Evolutionary conservation across 352 stramenopile species (phyloP).

Genomic region (Phytopythium kandeliae): DNA sequence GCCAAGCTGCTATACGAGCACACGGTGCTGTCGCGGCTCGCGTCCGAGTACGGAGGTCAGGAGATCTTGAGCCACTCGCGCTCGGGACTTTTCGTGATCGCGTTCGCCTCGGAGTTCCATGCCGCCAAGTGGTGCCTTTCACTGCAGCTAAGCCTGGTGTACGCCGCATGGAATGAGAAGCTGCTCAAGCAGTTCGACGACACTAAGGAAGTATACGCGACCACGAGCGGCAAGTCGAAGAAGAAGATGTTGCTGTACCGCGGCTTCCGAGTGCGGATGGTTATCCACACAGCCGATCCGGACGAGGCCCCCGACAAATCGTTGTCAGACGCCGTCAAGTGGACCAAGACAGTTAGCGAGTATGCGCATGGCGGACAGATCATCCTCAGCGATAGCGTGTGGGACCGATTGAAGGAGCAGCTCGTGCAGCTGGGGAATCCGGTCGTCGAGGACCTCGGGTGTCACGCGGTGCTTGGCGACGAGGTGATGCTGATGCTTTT

Average conservation of each 20-base stretch:
- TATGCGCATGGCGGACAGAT: constrained; percentile 83
- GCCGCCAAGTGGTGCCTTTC: constrained; percentile 85
- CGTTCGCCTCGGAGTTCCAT: constrained; percentile 82
- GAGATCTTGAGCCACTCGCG: constrained; percentile 74
- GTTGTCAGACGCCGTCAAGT: constrained; percentile 71
- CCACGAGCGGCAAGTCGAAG: constrained; percentile 48
- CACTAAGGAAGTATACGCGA: constrained; percentile 69
- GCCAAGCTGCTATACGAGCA: constrained; percentile 84
- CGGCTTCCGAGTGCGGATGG: constrained; percentile 82
- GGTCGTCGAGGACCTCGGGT: constrained; percentile 81
- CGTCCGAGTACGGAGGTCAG: constrained; percentile 77
- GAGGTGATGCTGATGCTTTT: constrained; percentile 80
- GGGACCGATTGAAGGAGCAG: constrained; percentile 83
- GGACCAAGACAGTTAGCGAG: constrained; percentile 80
- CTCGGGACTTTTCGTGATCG: constrained; percentile 79
- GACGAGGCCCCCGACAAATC: constrained; percentile 52
- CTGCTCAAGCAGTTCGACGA: constrained; percentile 79
- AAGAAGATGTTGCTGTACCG: constrained; percentile 79
- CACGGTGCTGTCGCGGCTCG: constrained; percentile 76
- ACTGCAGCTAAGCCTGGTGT: constrained; percentile 79
- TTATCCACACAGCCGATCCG: constrained; percentile 69
- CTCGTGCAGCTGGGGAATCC: constrained; percentile 84
- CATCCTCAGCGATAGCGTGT: constrained; percentile 78
- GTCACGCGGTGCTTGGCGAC: constrained; percentile 62
- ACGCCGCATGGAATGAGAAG: constrained; percentile 85